Evolutionary conservation across 1,284 basidiomycete genomes (phyloP).

Genomic region (Trichosporon inkin): DNA sequence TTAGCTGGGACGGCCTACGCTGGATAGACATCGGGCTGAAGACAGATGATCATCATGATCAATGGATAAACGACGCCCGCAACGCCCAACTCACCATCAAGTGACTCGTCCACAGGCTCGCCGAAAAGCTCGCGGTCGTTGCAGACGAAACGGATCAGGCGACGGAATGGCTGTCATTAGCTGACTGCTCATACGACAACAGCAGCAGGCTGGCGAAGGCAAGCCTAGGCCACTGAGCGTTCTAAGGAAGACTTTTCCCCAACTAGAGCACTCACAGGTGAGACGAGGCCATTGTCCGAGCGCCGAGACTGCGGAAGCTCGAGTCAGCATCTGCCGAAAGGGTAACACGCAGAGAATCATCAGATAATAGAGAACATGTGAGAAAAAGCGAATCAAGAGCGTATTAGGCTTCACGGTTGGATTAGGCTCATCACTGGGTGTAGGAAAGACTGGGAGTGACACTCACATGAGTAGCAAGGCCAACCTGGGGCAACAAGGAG

Average conservation of each 20-base stretch:
- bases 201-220: background rate
- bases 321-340: background rate
- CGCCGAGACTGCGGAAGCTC: background rate
- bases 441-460: background rate
- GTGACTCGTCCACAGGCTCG: conserved; percentile 29
- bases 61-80: background rate
- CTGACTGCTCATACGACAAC: background rate
- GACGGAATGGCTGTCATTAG: conserved; percentile 23
- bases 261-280: background rate
- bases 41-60: background rate
- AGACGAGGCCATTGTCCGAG: background rate
- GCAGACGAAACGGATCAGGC: conserved; percentile 34
- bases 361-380: conserved; percentile 9
- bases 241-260: background rate
- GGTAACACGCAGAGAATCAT: background rate
- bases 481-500: background rate
- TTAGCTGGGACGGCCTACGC: background rate
- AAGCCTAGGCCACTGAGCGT: background rate
- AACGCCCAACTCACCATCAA: conserved; percentile 33
- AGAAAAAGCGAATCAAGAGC: conserved; percentile 4
- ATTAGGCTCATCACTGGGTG: background rate
- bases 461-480: background rate
- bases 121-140: conserved; percentile 28
- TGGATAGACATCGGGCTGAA: background rate
- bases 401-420: conserved; percentile 5